Evolutionary conservation across 768 basidiomycete species (phyloP).

Genomic region (Cystobasidium tubakii): DNA sequence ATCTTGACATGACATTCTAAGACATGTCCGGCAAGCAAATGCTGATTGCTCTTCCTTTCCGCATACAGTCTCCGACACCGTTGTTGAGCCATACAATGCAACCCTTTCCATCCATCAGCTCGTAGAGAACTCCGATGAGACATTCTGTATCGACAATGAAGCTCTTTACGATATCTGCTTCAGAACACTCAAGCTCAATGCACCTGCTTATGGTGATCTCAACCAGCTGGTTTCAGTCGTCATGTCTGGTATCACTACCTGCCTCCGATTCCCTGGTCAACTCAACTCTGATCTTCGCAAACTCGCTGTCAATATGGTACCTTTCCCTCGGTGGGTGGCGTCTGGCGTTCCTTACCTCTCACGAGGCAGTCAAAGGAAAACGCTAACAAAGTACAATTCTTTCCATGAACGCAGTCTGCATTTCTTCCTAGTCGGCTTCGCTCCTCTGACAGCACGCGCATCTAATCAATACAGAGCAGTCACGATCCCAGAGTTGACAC

Average conservation of each 20-base stretch:
- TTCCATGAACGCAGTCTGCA: constrained; percentile 97
- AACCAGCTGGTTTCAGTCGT: constrained; percentile 97
- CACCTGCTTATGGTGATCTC: constrained; percentile 93
- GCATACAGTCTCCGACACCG: constrained; percentile 74
- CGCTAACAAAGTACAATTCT: too few species aligned
- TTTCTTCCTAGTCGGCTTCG: constrained; percentile 98
- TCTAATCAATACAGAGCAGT: constrained; percentile 81
- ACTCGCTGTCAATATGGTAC: constrained; percentile 98
- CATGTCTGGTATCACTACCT: constrained; percentile 98
- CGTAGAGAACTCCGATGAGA: constrained; percentile 98
- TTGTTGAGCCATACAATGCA: constrained; percentile 99
- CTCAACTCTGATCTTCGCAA: constrained; percentile 98
- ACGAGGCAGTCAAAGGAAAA: too few species aligned
- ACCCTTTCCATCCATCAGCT: constrained; percentile 97
- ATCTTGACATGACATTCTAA: constrained; percentile 27
- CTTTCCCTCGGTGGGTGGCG: constrained; percentile 46
- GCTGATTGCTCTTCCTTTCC: not conserved
- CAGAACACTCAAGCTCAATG: constrained; percentile 87
- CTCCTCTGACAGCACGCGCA: constrained; percentile 82
- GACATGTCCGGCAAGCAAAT: not conserved
- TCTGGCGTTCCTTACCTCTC: not conserved
- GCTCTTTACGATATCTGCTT: constrained; percentile 98
- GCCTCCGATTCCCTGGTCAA: constrained; percentile 98
- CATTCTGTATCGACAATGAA: constrained; percentile 99
- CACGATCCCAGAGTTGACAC: constrained; percentile 92